phyloP scores from a whole-genome alignment of 2,329 filamentous ascomycete genomes.

The Fusarium fujikuroi region DNA sequence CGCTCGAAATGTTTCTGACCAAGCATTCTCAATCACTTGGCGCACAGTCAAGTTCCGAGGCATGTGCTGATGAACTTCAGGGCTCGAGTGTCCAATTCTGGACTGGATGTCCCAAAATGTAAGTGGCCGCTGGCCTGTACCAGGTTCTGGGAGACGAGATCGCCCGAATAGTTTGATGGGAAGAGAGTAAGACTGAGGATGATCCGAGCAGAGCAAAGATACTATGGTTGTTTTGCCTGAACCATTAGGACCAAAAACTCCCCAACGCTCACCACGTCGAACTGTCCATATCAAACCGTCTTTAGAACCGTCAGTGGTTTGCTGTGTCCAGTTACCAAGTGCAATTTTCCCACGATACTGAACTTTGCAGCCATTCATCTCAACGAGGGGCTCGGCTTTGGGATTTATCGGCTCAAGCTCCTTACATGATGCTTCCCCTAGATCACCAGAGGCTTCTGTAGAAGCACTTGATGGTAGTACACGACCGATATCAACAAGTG shows the following conservation, averaged over 20 bases:
- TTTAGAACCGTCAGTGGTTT: slow-evolving; percentile 58
- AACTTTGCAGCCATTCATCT: slow-evolving; percentile 88
- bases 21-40: slow-evolving; percentile 83
- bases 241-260: slow-evolving; percentile 91
- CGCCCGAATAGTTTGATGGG: slow-evolving; percentile 88
- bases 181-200: slow-evolving; percentile 91
- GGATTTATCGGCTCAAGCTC: slow-evolving; percentile 39
- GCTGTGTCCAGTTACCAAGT: slow-evolving; percentile 82
- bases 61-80: slow-evolving; percentile 94
- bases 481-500: slow-evolving; percentile 62
- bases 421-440: slow-evolving; percentile 21
- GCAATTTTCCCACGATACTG: slow-evolving; percentile 81
- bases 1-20: slow-evolving; percentile 86
- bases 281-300: slow-evolving; percentile 85
- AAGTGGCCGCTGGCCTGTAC: slow-evolving; percentile 73
- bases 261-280: slow-evolving; percentile 86
- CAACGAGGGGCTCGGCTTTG: slow-evolving; percentile 76
- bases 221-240: slow-evolving; percentile 96
- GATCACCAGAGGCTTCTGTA: slow-evolving; percentile 1
- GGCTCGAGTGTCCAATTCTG: slow-evolving; percentile 90
- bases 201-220: slow-evolving; percentile 92
- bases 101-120: slow-evolving; percentile 94
- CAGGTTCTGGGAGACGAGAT: slow-evolving; percentile 79
- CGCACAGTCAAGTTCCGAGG: slow-evolving; percentile 80
- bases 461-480: slow-evolving; percentile 49